A percentile compares a stretch with the other conserved stretches of the same genome.
These are phyloP conservation scores for Picea abies DNA, from an alignment of 83 land plant species.

Conservation along the genomic window DNA sequence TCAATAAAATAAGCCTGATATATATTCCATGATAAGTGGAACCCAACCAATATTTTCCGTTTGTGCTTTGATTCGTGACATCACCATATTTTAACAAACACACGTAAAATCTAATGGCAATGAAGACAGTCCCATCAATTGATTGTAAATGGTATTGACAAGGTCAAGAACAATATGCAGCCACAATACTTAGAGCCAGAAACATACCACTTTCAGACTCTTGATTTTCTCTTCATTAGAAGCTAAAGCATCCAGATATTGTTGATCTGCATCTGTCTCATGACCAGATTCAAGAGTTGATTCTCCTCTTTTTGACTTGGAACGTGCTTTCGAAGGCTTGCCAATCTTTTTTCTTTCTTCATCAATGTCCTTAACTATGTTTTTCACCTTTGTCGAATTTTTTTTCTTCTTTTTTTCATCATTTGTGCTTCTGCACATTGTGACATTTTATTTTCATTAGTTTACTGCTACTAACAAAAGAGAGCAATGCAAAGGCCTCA, in stretches of 20 bases:
- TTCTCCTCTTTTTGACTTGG: conserved; percentile 30
- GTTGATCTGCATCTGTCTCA: conserved; percentile 56
- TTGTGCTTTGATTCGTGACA: neutral
- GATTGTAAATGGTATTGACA: neutral
- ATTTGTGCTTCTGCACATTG: conserved; percentile 19
- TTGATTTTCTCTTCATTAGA: conserved; percentile 68
- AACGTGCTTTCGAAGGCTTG: conserved; percentile 34
- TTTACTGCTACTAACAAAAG: neutral
- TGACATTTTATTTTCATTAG: neutral
- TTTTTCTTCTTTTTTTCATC: conserved; percentile 24
- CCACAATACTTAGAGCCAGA: neutral
- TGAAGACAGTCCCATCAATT: conserved; percentile 7
- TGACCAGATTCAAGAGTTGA: conserved; percentile 32
- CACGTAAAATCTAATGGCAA: no score
- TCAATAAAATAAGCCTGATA: neutral
- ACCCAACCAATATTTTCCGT: neutral
- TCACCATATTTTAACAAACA: neutral
- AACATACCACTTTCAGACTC: conserved; percentile 67
- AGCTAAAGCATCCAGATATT: conserved; percentile 37
- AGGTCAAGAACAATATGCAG: neutral
- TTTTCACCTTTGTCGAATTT: conserved; percentile 15
- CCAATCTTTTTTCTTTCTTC: conserved; percentile 30
- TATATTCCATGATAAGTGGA: neutral
- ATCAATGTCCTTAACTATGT: conserved; percentile 29
- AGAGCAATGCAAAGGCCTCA: neutral